Base-by-base conservation (phyloP, 1,284 basidiomycete species). In the Athelia sp. region DNA sequence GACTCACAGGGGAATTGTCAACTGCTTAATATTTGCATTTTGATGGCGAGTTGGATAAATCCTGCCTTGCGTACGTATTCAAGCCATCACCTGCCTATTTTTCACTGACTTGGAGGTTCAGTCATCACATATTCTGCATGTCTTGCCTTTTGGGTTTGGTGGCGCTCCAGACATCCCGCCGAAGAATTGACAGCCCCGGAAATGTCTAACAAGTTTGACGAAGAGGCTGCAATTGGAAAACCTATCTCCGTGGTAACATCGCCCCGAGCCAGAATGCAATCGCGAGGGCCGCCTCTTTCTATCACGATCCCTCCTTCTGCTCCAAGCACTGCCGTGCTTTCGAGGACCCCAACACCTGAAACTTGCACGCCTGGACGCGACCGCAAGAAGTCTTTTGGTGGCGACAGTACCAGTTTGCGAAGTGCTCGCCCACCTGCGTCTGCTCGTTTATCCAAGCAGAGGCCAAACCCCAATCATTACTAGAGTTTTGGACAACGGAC, bases 1-100 rank as follows among this genome's bases (percentile, higher is more conserved):
- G 73, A 77, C 52, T 64, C 73, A 47, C 61, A 69, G 50, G 71
- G 69, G 3, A 58, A 72, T 4, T 85, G 82, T 58, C 64, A 66
- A 46, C 58, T 78, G 15, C 64, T 82, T 36, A 72, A 74, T 50
- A 53, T 74, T 10, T 81, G 72, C 55, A 75, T 82, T 18, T 53
- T 79, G 36, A 58, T 79, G 1, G 70, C 70, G 18, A 76, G 71
- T 54, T 85, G 83, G 83, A 57, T 81, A 23, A 66, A 75, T 45
- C 81, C 82, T 11, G 59, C 62, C 2, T 61, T 82, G 36, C 65
- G 82, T 84, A 56, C 54, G 79, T 64, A 13, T 23, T 46, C 43
- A 49, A 47, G 42, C 22, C 3, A n/a, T 19, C 17, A 24, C 50
- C n/a, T 21, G 23, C 23, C 18, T 50, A 3, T 29, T 3, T 1